A percentile compares a stretch with the other conserved stretches of the same genome.
Evolutionary conservation across 805 yeast genomes (phyloP).

Genomic region (Candida broadrunensis): DNA sequence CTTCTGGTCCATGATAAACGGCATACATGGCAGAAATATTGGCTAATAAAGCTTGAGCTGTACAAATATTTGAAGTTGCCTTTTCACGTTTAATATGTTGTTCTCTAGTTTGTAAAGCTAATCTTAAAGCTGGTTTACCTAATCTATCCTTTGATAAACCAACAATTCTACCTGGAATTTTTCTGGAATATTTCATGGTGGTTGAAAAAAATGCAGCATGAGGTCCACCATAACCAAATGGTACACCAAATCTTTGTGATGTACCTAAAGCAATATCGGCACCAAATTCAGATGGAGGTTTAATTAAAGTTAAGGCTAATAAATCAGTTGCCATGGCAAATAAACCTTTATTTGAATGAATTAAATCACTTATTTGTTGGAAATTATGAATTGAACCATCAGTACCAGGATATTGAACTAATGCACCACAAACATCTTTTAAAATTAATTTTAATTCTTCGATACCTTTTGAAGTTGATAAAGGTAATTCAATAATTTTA

Average conservation of each 20-base stretch:
- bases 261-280: constrained; percentile 94
- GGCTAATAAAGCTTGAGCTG: constrained; percentile 95
- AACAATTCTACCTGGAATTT: constrained; percentile 94
- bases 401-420: constrained; percentile 89
- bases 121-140: constrained; percentile 83
- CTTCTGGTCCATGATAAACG: constrained; percentile 93
- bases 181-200: constrained; percentile 73
- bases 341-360: constrained; percentile 72
- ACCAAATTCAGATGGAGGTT: constrained; percentile 80
- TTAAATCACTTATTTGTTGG: constrained; percentile 53
- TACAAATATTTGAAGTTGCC: constrained; percentile 97
- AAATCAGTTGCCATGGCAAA: constrained; percentile 89
- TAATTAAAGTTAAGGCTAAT: constrained; percentile 79
- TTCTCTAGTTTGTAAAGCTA: constrained; percentile 96
- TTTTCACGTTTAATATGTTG: constrained; percentile 97
- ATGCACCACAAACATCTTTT: constrained; percentile 65
- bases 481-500: constrained; percentile 56
- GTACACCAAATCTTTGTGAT: constrained; percentile 95
- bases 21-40: constrained; percentile 95
- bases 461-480: constrained; percentile 40
- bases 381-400: constrained; percentile 65
- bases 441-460: constrained; percentile 20
- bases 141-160: constrained; percentile 91
- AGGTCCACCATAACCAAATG: constrained; percentile 98
- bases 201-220: constrained; percentile 98